A percentile compares a stretch with the other conserved stretches of the same genome.
Evolutionary conservation across 768 basidiomycete species (phyloP).

Genomic region (Lactarius quietus): DNA sequence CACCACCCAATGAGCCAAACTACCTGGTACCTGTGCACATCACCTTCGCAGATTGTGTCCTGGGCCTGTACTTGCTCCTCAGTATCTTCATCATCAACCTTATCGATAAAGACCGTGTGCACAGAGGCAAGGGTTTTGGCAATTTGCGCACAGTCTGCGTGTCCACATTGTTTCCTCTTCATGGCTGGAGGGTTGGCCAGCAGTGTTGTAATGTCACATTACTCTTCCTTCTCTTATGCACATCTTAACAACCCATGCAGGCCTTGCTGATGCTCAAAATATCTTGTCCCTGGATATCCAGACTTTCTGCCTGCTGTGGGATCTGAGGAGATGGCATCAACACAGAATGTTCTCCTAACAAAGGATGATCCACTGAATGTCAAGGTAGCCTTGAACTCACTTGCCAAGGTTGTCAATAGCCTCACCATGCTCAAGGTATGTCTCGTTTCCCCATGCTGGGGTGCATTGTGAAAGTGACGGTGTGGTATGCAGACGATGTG

Average conservation of each 20-base stretch:
- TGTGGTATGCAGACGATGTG: too few species aligned
- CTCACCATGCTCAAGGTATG: too few species aligned
- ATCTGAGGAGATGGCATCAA: too few species aligned
- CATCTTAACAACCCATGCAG: too few species aligned
- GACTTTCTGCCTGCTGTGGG: too few species aligned
- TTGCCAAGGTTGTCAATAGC: too few species aligned
- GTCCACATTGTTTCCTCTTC: slow-evolving; percentile 85
- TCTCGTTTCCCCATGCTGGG: too few species aligned
- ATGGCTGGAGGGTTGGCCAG: slow-evolving; percentile 99
- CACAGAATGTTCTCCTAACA: too few species aligned
- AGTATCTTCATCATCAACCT: slow-evolving; percentile 91
- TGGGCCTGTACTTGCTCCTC: slow-evolving; percentile 86
- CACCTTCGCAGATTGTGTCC: slow-evolving; percentile 95
- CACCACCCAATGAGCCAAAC: slow-evolving; percentile 69
- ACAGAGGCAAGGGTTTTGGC: slow-evolving; percentile 74
- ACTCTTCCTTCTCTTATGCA: not conserved
- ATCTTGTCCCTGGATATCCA: slow-evolving; percentile 66
- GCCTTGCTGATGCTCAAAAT: slow-evolving; percentile 88
- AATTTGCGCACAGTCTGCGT: slow-evolving; percentile 86
- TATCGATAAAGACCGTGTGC: slow-evolving; percentile 89
- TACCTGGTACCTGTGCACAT: slow-evolving; percentile 75
- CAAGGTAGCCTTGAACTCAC: too few species aligned
- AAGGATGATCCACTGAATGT: too few species aligned
- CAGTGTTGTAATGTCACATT: slow-evolving; percentile 59
- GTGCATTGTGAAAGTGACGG: too few species aligned